These are phyloP conservation scores for Exsudoporus frostii DNA, from an alignment of 768 basidiomycete species.

Conservation along the genomic window DNA sequence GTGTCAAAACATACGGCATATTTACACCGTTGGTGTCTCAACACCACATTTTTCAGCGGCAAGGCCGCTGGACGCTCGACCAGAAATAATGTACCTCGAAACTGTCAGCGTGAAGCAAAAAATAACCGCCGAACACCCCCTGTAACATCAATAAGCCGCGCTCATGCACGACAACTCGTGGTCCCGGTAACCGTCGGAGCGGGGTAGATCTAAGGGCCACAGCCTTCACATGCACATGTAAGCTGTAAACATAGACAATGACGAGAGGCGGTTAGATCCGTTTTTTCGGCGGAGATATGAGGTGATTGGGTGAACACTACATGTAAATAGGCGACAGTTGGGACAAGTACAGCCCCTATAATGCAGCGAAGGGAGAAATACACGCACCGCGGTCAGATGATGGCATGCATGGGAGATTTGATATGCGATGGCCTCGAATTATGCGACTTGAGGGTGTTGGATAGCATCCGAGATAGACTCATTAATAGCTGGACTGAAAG, in stretches of 20 bases:
- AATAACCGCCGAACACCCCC: not conserved
- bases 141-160: not conserved
- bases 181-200: not conserved
- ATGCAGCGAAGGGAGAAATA: not conserved
- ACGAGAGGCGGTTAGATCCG: constrained; percentile 6
- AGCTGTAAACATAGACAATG: not conserved
- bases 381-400: constrained; percentile 1
- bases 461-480: not conserved
- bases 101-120: not conserved
- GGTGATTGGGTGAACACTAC: not conserved
- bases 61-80: not conserved
- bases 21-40: constrained; percentile 6
- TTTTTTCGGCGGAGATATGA: constrained; percentile 18
- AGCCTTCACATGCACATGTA: not conserved
- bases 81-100: not conserved
- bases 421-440: not conserved
- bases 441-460: not conserved
- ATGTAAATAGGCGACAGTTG: not conserved
- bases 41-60: constrained; percentile 1
- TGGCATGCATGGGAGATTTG: not conserved
- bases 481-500: not conserved
- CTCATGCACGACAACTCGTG: too few relatives aligned
- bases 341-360: not conserved
- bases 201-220: not conserved
- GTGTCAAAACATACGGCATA: constrained; percentile 7